These are phyloP conservation scores for Pyrenophora seminiperda DNA, from an alignment of 2,329 filamentous ascomycete genomes.

Conservation along the genomic window DNA sequence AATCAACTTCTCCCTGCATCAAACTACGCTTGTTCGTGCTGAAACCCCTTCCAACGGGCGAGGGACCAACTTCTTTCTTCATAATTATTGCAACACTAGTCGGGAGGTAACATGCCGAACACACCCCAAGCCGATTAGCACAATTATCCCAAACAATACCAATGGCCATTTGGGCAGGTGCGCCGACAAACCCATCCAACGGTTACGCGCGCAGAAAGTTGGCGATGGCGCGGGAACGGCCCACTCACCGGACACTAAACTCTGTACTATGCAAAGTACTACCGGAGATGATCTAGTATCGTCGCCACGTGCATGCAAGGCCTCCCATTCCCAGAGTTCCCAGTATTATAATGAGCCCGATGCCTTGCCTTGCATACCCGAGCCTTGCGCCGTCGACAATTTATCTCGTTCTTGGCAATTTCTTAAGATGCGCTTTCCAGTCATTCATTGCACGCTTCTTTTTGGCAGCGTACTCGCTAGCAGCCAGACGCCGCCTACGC, in stretches of 20 bases:
- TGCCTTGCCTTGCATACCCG: neutral
- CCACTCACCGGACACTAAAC: constrained; percentile 9
- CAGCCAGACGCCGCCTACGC: constrained; percentile 1
- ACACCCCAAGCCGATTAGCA: too few relatives aligned
- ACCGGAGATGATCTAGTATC: neutral
- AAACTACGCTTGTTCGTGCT: too few relatives aligned
- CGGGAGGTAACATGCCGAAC: too few relatives aligned
- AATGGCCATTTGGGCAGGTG: too few relatives aligned
- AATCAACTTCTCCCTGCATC: too few relatives aligned
- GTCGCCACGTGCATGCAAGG: constrained; percentile 3
- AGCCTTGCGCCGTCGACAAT: neutral
- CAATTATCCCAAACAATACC: too few relatives aligned
- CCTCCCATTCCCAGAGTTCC: neutral
- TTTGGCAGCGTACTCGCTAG: constrained; percentile 8
- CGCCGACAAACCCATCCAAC: too few relatives aligned
- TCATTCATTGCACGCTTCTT: constrained; percentile 8
- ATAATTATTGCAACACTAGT: too few relatives aligned
- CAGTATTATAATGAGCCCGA: constrained; percentile 8
- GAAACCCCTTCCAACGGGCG: too few relatives aligned
- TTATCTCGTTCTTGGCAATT: neutral
- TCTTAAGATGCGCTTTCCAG: constrained; percentile 4
- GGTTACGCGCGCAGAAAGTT: too few relatives aligned
- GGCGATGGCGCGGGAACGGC: neutral
- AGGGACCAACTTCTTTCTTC: too few relatives aligned
- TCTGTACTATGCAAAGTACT: neutral